Base-by-base conservation (phyloP, 768 basidiomycete species). In the Mycena vitilis region DNA sequence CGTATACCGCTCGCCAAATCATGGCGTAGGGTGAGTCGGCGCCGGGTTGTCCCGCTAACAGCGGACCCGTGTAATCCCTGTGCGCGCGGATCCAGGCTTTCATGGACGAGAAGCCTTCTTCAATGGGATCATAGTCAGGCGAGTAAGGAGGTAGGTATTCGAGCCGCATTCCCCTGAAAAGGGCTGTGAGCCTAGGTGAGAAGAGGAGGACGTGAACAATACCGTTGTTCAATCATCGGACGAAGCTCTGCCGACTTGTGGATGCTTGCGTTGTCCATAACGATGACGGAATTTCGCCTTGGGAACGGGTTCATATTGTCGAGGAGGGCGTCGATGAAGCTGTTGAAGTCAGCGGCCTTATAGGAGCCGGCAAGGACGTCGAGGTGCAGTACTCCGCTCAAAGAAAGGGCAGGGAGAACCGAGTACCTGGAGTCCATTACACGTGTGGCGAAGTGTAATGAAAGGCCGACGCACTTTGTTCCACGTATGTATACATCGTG, bases 111-210 rank as follows among this genome's bases (percentile, higher is more conserved):
- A 80, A 80, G 13, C 70, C 73, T 60, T 78, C 73, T 63, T 80
- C 78, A 23, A 81, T 81, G 0, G 76, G 79, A 51, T 78, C 78
- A 44, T 74, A 73, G 59, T 81, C 77, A 4, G 78, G 79, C 4
- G 77, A 80, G 64, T 80, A 80, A 2, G 79, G 73, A 12, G 78
- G 78, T 7, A 80, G 73, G 65, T 71, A 80, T 45, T 75, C 53
- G 23, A 77, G 69, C 4, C 73, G 66, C 69, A 77, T 77, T n/a
- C 78, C 76, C 18, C 70, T 62, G 55, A 38, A 47, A 36, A n/a
- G n/a, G n/a, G n/a, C 73, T 30, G 48, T 48, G 2, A 18, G 5
- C 6, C 15, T 44, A 44, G 18, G 4, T 9, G 42, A 13, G 10
- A 44, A 44, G 15, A 58, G 12, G n/a, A 37, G 53, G 47, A 70